A percentile compares a stretch with the other conserved stretches of the same genome.
phyloP scores from a whole-genome alignment of 2,329 filamentous ascomycete species.

The Pyrenochaeta sp. region DNA sequence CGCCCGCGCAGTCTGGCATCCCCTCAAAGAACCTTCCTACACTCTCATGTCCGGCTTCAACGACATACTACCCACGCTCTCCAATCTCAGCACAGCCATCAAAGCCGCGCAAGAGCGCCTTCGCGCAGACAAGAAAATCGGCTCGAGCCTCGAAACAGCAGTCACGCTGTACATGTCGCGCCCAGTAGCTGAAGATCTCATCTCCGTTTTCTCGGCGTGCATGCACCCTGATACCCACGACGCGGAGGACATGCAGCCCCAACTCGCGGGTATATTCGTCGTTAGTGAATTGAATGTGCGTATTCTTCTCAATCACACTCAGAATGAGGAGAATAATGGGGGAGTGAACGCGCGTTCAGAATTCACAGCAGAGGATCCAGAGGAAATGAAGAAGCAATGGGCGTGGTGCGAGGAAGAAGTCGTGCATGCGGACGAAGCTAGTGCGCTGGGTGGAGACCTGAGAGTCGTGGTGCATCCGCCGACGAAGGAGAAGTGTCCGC shows the following conservation, averaged over 20 bases:
- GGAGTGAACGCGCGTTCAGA: slow-evolving; percentile 6
- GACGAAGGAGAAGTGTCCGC: slow-evolving; percentile 73
- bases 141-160: slow-evolving; percentile 80
- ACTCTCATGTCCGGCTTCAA: slow-evolving; percentile 27
- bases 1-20: slow-evolving; percentile 30
- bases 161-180: slow-evolving; percentile 57
- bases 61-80: slow-evolving; percentile 48
- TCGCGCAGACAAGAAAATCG: slow-evolving; percentile 74
- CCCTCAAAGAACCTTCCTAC: slow-evolving; percentile 18
- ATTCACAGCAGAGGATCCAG: slow-evolving; percentile 3
- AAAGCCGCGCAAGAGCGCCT: slow-evolving; percentile 80
- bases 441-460: slow-evolving; percentile 21
- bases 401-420: slow-evolving; percentile 28
- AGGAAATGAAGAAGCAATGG: slow-evolving; percentile 13
- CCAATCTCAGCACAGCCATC: slow-evolving; percentile 68
- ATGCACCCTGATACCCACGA: slow-evolving; percentile 5
- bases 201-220: slow-evolving; percentile 3
- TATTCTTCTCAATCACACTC: neutral
- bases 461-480: slow-evolving; percentile 54
- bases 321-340: too few species aligned
- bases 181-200: neutral
- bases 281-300: slow-evolving; percentile 47
- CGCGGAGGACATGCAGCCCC: slow-evolving; percentile 13
- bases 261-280: slow-evolving; percentile 54
- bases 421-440: slow-evolving; percentile 38